Evolutionary conservation across 2,329 filamentous ascomycete genomes (phyloP), one percentile per base, ranked within the genome.

Genomic region (Neofusicoccum parvum): DNA sequence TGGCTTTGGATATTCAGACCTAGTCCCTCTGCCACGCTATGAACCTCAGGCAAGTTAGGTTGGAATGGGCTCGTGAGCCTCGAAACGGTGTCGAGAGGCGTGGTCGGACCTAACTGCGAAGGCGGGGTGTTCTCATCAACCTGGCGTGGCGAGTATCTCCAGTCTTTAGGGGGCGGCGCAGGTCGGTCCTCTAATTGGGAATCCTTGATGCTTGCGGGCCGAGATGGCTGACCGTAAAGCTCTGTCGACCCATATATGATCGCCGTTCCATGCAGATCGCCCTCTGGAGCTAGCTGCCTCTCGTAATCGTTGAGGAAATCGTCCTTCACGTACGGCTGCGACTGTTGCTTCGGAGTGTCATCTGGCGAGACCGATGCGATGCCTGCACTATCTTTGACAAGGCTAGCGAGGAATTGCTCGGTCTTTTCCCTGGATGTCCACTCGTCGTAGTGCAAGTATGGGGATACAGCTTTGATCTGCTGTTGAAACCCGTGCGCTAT

Each of bases 401-500:
- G 62, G 66, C 84, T 79, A 65, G 85, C 80, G 5, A 87, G 73
- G 71, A 85, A 87, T n/a, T 85, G 78, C 67, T 85, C 82, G 3
- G 82, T 84, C 2, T 84, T 82, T 65, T 83, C 82, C 65, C 82
- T 83, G 1, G 83, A 82, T 60, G 84, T 82, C 81, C 84, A 87
- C n/a, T 53, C 54, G 10, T 59, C 62, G 20, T 64, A 53, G 7
- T 81, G 81, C 66, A 84, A 79, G 68, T 82, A 81, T n/a, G 82
- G 83, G 11, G 83, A 83, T n/a, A 81, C 76, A 5, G 79, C 76
- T 45, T 83, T 77, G 4, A 81, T 74, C 65, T 81, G 78, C 49
- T 76, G 70, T 66, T 75, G 74, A 11, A 78, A 77, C 15, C 75
- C 70, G 34, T 74, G 77, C 27, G 77, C 80, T 39, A 79, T 71